phyloP scores from a whole-genome alignment of 2,329 filamentous ascomycete genomes.

The Thelonectria blattea region DNA sequence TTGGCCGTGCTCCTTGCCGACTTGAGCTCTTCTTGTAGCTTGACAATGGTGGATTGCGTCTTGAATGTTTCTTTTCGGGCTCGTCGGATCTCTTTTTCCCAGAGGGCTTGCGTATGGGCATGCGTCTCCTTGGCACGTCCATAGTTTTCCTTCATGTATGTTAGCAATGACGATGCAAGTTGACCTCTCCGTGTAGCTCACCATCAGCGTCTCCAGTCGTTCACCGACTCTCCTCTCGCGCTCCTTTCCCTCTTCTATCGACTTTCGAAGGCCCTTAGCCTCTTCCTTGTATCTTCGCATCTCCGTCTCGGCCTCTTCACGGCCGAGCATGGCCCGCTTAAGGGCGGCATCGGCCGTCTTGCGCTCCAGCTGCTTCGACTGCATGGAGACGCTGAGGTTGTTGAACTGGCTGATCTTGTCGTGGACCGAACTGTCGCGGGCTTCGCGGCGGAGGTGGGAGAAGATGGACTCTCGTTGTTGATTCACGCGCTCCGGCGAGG shows the following conservation, averaged over 20 bases:
- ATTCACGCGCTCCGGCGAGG: constrained; percentile 70
- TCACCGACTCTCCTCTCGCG: constrained; percentile 71
- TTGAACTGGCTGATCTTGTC: constrained; percentile 78
- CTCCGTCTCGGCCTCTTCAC: constrained; percentile 76
- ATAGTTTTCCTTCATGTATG: constrained; percentile 69
- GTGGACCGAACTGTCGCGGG: constrained; percentile 66
- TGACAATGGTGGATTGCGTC: constrained; percentile 71
- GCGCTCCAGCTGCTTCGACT: constrained; percentile 66
- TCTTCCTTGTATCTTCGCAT: constrained; percentile 69
- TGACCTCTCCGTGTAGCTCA: constrained; percentile 41
- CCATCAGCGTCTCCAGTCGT: constrained; percentile 72
- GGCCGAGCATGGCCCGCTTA: constrained; percentile 69
- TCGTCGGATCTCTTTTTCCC: constrained; percentile 76
- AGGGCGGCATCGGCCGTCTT: constrained; percentile 70
- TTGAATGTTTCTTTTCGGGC: constrained; percentile 77
- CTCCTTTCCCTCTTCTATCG: constrained; percentile 69
- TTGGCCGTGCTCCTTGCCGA: constrained; percentile 60
- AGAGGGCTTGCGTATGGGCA: constrained; percentile 68
- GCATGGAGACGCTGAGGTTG: constrained; percentile 65
- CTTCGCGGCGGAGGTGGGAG: constrained; percentile 45
- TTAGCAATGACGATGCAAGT: constrained; percentile 18
- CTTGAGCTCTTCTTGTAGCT: constrained; percentile 77
- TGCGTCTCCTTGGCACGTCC: constrained; percentile 73
- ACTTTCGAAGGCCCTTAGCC: constrained; percentile 57
- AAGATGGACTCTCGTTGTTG: constrained; percentile 49